Conservation (phyloP, 176 grass and related monocot genomes). For the Hyparrhenia diplandra region DNA sequence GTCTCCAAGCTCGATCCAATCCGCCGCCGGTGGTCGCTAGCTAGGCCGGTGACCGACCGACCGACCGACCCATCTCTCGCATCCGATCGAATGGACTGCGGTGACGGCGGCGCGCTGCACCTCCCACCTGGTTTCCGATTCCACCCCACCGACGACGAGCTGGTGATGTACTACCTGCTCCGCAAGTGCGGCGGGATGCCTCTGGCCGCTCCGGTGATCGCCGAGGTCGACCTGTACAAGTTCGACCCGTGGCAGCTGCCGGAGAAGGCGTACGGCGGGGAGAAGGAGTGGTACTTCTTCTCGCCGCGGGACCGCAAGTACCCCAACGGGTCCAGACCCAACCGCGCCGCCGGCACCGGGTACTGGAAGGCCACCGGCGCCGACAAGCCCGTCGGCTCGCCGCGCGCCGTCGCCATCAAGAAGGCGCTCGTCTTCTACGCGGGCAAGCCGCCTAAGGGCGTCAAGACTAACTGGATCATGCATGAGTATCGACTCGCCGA, state of each 20-base stretch:
- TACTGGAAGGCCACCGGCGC: conserved; percentile 98
- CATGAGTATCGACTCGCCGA: conserved; percentile 91
- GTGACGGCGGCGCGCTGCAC: conserved; percentile 58
- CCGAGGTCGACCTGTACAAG: conserved; percentile 85
- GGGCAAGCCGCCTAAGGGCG: conserved; percentile 56
- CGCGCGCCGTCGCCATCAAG: conserved; percentile 67
- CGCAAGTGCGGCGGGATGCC: conserved; percentile 61
- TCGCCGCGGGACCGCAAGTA: conserved; percentile 83
- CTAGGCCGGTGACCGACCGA: too few species aligned
- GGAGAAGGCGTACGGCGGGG: conserved; percentile 55
- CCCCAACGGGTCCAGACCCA: conserved; percentile 77
- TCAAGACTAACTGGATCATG: conserved; percentile 99
- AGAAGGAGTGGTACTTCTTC: conserved; percentile 98
- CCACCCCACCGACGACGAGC: conserved; percentile 94
- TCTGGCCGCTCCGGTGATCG: conserved; percentile 47
- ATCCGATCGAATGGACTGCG: conserved; percentile 53
- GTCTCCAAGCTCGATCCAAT: too few species aligned
- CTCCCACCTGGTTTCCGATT: conserved; percentile 88
- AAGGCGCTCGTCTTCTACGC: conserved; percentile 80
- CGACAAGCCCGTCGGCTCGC: conserved; percentile 79
- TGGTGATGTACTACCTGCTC: conserved; percentile 80
- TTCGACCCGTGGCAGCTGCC: conserved; percentile 73
- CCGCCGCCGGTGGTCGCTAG: too few species aligned
- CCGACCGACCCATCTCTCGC: too few species aligned
- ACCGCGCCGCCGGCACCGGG: conserved; percentile 62